These are phyloP conservation scores for Ophiostoma tasmaniense DNA, from an alignment of 2,329 filamentous ascomycete genomes.

Conservation along the genomic window DNA sequence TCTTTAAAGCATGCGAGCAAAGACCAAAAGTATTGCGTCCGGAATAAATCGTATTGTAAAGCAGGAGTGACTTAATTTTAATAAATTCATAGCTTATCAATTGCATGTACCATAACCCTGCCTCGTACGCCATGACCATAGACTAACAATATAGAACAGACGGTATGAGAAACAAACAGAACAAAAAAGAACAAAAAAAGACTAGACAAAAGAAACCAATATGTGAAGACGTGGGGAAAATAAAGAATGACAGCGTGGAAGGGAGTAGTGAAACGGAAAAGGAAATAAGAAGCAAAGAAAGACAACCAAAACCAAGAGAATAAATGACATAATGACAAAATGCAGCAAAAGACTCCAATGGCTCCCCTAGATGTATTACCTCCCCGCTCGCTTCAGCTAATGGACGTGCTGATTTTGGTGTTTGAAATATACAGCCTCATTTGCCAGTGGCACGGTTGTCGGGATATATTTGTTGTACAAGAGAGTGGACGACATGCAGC, in stretches of 20 bases:
- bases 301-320: background rate
- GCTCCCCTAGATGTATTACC: conserved; percentile 5
- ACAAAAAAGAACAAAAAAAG: background rate
- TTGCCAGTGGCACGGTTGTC: background rate
- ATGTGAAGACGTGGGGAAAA: conserved; percentile 4
- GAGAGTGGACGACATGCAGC: conserved; percentile 1
- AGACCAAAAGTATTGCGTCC: too few species aligned
- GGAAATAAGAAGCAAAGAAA: background rate
- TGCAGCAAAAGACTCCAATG: background rate
- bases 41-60: too few species aligned
- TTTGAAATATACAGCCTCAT: background rate
- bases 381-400: background rate
- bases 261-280: background rate
- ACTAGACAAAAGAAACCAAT: background rate
- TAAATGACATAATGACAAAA: background rate
- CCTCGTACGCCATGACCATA: background rate
- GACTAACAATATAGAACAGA: background rate
- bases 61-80: background rate
- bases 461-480: background rate
- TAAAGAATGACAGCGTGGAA: conserved; percentile 2
- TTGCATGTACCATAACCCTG: background rate
- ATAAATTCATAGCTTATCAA: conserved; percentile 1
- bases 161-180: background rate
- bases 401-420: background rate
- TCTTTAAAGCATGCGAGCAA: too few species aligned